Percentiles rank a stretch among this genome's conserved stretches.
These are phyloP conservation scores for Ogataea glucozyma DNA, from an alignment of 805 yeast species.

Conservation along the genomic window DNA sequence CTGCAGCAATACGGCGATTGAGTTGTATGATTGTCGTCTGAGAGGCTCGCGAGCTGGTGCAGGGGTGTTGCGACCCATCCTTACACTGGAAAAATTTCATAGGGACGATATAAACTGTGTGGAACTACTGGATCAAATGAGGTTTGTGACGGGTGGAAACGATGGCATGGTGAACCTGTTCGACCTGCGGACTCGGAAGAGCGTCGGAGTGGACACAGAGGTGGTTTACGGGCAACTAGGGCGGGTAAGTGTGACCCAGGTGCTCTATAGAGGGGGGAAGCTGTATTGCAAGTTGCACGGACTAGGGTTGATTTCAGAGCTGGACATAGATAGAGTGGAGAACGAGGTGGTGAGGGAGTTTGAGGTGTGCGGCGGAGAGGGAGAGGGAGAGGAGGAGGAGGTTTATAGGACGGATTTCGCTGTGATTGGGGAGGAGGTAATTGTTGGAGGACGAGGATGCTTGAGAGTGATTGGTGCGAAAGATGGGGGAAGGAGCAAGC, in stretches of 20 bases:
- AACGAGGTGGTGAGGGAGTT: slow-evolving; percentile 15
- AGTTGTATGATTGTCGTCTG: slow-evolving; percentile 17
- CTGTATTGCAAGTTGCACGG: slow-evolving; percentile 18
- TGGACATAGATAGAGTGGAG: slow-evolving; percentile 13
- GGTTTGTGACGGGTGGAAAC: slow-evolving; percentile 21
- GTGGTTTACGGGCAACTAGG: slow-evolving; percentile 12
- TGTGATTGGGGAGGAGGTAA: slow-evolving; percentile 5
- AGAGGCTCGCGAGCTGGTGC: slow-evolving; percentile 1
- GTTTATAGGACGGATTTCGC: slow-evolving; percentile 17
- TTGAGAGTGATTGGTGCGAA: not conserved
- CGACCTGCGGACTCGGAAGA: slow-evolving; percentile 16
- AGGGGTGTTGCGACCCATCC: slow-evolving; percentile 9
- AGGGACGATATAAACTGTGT: slow-evolving; percentile 20
- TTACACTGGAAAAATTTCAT: slow-evolving; percentile 14
- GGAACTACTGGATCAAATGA: slow-evolving; percentile 2
- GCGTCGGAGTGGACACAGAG: slow-evolving; percentile 19
- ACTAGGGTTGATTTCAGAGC: slow-evolving; percentile 10
- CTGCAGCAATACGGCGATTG: slow-evolving; percentile 15
- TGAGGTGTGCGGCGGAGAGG: slow-evolving; percentile 1
- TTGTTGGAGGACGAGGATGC: slow-evolving; percentile 11
- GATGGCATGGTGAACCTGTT: slow-evolving; percentile 21
- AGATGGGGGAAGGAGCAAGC: not conserved
- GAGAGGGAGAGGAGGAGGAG: slow-evolving; percentile 8
- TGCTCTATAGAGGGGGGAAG: slow-evolving; percentile 7
- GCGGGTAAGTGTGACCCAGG: slow-evolving; percentile 17